These are phyloP conservation scores for Eucalyptus erythrocorys DNA, from an alignment of 345 rosid genomes.

Conservation along the genomic window DNA sequence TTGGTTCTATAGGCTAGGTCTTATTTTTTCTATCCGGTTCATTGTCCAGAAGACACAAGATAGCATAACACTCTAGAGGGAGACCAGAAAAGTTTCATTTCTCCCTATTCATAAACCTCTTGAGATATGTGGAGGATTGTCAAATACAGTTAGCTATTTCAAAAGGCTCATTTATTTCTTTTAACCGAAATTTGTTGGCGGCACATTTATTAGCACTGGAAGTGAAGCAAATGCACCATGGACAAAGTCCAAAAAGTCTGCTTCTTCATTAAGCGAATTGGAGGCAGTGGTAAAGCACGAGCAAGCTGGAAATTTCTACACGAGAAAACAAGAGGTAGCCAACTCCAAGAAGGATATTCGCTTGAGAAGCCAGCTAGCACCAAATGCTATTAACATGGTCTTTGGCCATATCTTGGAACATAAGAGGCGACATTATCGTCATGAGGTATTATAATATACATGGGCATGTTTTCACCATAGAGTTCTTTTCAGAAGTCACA, in stretches of 20 bases:
- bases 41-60: neutral
- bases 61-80: neutral
- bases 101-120: neutral
- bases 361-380: neutral
- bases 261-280: neutral
- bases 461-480: neutral
- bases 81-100: neutral
- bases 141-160: neutral
- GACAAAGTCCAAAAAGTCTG: neutral
- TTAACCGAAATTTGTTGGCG: neutral
- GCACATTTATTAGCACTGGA: neutral
- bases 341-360: neutral
- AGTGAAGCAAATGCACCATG: neutral
- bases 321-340: neutral
- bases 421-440: neutral
- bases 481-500: neutral
- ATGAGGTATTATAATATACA: neutral
- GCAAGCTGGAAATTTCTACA: neutral
- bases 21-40: neutral
- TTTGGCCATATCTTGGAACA: neutral
- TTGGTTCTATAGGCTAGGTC: neutral
- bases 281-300: neutral
- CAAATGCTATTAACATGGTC: neutral
- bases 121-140: neutral
- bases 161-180: neutral